Evolutionary conservation across 2,329 filamentous ascomycete genomes (phyloP), one percentile per base, ranked within the genome.

Genomic region (Lasiodiplodia sp.): DNA sequence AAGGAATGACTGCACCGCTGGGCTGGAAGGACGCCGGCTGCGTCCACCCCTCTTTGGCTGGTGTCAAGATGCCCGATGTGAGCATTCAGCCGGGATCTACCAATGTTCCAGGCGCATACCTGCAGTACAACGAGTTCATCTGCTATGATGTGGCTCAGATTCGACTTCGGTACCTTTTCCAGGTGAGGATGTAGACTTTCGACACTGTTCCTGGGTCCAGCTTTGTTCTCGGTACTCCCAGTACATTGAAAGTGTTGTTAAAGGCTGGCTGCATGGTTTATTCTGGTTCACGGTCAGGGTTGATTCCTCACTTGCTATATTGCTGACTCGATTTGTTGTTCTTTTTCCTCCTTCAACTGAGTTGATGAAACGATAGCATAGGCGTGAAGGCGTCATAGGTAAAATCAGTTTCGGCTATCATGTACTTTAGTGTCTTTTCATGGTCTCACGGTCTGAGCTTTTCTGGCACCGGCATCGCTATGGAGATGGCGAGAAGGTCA

Each of bases 81-180:
- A 60, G n/a, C 2, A 75, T 80, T 2, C 75, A 71, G 8, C 86
- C 87, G 0, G 85, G 84, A 0, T 66, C 77, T 1, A 90, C 87
- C 0, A 79, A 83, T 0, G 76, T 87, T 0, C 38, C 71, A 0
- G 74, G 78, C 12, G 84, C 87, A 0, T 79, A 76, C 34, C 81
- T 93, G 25, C 77, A 80, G 62, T 93, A 93, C 80, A 93, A 93
- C 75, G 91, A 93, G 80, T 93, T 89, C 77, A 92, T 93, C 70
- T 85, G 84, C 64, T 93, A 93, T 73, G 86, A 93, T 71, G 81
- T 91, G 3, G 83, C 88, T 0, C 91, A 93, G 76, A 85, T 93
- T 40, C 88, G 89, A 53, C 82, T 93, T 5, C 86, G 91, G 5
- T 93, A 93, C 73, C 82, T 93, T 4, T 86, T 93, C 75, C 85